These are phyloP conservation scores for Asterophora lycoperdoides DNA, from an alignment of 768 basidiomycete species.

Conservation along the genomic window DNA sequence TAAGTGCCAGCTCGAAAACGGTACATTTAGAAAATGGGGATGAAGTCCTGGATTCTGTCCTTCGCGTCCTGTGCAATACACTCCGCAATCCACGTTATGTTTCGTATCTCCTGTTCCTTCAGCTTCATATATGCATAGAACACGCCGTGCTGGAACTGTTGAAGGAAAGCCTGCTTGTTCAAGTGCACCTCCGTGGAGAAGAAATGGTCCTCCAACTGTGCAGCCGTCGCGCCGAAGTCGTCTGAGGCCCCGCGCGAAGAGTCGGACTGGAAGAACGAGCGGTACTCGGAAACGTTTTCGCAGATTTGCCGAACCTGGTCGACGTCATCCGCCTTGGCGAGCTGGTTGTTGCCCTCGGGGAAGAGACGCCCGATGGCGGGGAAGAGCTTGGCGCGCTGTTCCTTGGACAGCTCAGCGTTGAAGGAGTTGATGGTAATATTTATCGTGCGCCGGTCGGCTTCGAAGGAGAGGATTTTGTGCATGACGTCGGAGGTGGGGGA, in stretches of 20 bases:
- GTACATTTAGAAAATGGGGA: slow-evolving; percentile 72
- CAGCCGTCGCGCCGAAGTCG: slow-evolving; percentile 42
- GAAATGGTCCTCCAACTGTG: slow-evolving; percentile 88
- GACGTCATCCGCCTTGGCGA: slow-evolving; percentile 92
- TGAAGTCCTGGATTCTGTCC: slow-evolving; percentile 93
- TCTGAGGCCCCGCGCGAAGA: slow-evolving; percentile 31
- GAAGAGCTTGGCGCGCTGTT: slow-evolving; percentile 91
- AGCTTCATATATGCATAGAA: slow-evolving; percentile 91
- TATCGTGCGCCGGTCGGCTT: slow-evolving; percentile 94
- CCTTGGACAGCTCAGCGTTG: slow-evolving; percentile 91
- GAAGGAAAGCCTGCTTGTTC: slow-evolving; percentile 93
- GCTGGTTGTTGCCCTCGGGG: slow-evolving; percentile 92
- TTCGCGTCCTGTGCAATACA: slow-evolving; percentile 97
- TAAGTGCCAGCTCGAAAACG: background rate
- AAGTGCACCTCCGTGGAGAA: slow-evolving; percentile 90
- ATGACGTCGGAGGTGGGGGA: slow-evolving; percentile 89
- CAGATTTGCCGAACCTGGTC: slow-evolving; percentile 87
- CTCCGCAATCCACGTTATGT: slow-evolving; percentile 92
- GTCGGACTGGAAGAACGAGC: slow-evolving; percentile 77
- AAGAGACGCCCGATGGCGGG: slow-evolving; percentile 90
- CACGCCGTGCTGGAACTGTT: slow-evolving; percentile 93
- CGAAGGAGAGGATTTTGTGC: slow-evolving; percentile 88
- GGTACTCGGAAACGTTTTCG: slow-evolving; percentile 88
- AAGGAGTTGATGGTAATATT: slow-evolving; percentile 99
- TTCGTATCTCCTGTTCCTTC: slow-evolving; percentile 89